A percentile compares a stretch with the other conserved stretches of the same genome.
Conservation (phyloP, 352 stramenopile species). For the Phytophthora nicotianae region DNA sequence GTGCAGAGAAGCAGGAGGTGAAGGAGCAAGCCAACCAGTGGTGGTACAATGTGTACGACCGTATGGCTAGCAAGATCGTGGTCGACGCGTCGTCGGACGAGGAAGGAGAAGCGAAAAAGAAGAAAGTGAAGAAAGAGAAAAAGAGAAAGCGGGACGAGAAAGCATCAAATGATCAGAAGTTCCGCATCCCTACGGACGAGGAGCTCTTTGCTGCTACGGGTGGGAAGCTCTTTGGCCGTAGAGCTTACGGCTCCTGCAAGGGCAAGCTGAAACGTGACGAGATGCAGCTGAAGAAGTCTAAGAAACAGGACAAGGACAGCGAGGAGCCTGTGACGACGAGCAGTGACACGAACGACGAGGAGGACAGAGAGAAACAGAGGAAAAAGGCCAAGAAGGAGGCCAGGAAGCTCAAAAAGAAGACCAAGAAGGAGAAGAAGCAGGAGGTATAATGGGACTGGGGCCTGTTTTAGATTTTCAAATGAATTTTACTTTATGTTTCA, state of each 20-base stretch:
- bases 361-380: conserved; percentile 12
- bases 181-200: conserved; percentile 90
- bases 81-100: conserved; percentile 52
- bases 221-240: conserved; percentile 95
- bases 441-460: conserved; percentile 15
- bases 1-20: conserved; percentile 74
- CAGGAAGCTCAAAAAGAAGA: conserved; percentile 28
- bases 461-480: conserved; percentile 11
- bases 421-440: conserved; percentile 26
- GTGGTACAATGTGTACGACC: conserved; percentile 91
- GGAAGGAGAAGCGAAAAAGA: conserved; percentile 41
- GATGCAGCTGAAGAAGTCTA: conserved; percentile 52
- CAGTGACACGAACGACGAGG: conserved; percentile 28
- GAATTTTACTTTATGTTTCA: conserved; percentile 25
- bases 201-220: conserved; percentile 96
- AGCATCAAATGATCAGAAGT: conserved; percentile 48
- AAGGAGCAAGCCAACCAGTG: conserved; percentile 79
- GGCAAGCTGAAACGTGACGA: conserved; percentile 88
- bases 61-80: conserved; percentile 87
- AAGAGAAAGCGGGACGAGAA: conserved; percentile 48
- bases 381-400: conserved; percentile 20
- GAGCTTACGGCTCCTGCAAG: conserved; percentile 89
- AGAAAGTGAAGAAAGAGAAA: conserved; percentile 51
- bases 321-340: conserved; percentile 27
- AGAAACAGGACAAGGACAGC: conserved; percentile 31